A percentile compares a stretch with the other conserved stretches of the same genome.
Conservation (phyloP, 441 rosid genomes). For the Capsella rubella region DNA sequence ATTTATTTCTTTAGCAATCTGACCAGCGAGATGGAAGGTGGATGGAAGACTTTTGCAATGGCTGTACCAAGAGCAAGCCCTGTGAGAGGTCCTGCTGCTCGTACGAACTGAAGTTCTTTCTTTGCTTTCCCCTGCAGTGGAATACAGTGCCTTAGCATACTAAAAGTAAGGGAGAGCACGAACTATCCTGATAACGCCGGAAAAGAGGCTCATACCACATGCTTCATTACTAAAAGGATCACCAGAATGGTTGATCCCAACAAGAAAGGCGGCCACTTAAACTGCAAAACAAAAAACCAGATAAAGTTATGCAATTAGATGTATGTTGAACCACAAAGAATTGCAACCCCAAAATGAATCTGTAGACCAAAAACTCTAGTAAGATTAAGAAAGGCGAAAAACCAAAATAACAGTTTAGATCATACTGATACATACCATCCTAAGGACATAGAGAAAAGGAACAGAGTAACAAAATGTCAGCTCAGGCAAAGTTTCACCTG, state of each 20-base stretch:
- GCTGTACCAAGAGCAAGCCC: constrained; percentile 90
- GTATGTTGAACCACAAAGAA: not conserved
- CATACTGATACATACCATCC: not conserved
- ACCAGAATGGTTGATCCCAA: constrained; percentile 89
- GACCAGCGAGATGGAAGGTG: constrained; percentile 87
- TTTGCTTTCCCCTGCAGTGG: constrained; percentile 81
- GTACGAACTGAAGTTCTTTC: constrained; percentile 78
- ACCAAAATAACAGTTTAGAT: not conserved
- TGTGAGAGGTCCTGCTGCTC: constrained; percentile 93
- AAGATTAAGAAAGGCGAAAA: not conserved
- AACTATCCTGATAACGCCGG: not conserved
- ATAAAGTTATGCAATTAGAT: constrained; percentile 18
- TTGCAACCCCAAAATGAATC: constrained; percentile 9
- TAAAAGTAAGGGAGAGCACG: not conserved
- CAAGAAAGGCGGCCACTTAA: constrained; percentile 97
- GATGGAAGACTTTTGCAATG: constrained; percentile 78
- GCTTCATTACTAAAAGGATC: constrained; percentile 82
- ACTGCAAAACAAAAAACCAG: constrained; percentile 49
- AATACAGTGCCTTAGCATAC: constrained; percentile 37
- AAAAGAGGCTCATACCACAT: constrained; percentile 61
- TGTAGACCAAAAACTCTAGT: not conserved
- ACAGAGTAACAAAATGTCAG: constrained; percentile 3
- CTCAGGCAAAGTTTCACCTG: constrained; percentile 55
- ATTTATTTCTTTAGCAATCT: constrained; percentile 36
- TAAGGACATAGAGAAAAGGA: constrained; percentile 9